These are phyloP conservation scores for Trichosanthes truncata DNA, from an alignment of 306 rosid species.

Conservation along the genomic window DNA sequence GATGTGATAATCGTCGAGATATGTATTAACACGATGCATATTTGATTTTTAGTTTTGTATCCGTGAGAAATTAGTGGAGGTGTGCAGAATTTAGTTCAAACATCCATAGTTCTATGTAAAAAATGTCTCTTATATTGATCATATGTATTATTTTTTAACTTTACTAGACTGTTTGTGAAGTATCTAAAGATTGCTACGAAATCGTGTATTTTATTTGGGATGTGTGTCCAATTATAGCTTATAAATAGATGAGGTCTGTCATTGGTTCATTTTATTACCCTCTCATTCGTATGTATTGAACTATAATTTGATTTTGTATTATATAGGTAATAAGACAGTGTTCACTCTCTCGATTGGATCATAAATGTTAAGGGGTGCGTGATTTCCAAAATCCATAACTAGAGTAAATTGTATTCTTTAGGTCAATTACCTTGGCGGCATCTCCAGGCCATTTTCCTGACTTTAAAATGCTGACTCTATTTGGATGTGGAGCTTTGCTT, in stretches of 20 bases:
- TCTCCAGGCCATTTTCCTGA: conserved; percentile 72
- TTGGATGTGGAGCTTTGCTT: conserved; percentile 83
- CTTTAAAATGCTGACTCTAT: conserved; percentile 55
- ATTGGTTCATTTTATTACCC: background rate
- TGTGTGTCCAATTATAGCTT: background rate
- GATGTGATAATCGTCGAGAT: background rate
- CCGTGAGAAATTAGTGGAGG: background rate
- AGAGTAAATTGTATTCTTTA: conserved; percentile 15
- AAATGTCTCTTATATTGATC: background rate
- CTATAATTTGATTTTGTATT: background rate
- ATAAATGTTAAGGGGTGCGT: background rate
- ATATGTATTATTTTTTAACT: background rate
- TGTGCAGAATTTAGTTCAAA: background rate
- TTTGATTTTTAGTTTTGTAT: background rate
- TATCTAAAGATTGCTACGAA: background rate
- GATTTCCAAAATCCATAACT: background rate
- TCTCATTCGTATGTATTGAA: conserved; percentile 2
- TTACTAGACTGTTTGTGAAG: background rate
- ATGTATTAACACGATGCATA: background rate
- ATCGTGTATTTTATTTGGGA: background rate
- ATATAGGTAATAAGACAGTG: background rate
- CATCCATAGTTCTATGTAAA: background rate
- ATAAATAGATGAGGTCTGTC: background rate
- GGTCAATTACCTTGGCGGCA: conserved; percentile 87
- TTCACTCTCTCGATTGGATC: background rate